Conservation (phyloP, 768 basidiomycete genomes). For the Lactifluus subvellereus region DNA sequence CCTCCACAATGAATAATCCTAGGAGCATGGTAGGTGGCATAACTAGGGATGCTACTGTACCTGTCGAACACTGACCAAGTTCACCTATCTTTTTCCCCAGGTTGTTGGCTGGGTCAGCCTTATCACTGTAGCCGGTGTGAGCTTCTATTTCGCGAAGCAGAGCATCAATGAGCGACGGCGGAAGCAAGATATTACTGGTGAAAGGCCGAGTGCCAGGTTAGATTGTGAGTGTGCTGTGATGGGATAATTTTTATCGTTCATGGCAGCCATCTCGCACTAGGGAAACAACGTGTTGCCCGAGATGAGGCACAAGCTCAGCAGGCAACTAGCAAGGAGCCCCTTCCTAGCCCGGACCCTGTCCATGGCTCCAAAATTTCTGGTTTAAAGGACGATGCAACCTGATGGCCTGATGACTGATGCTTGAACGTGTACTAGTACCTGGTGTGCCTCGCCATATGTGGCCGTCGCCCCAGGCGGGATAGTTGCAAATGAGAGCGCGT, state of each 20-base stretch:
- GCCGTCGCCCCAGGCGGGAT: neutral
- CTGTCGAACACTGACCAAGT: neutral
- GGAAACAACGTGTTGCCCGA: slow-evolving; percentile 12
- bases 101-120: slow-evolving; percentile 33
- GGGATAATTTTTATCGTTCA: neutral
- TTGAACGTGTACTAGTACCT: neutral
- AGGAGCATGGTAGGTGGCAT: slow-evolving; percentile 14
- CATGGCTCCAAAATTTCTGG: neutral
- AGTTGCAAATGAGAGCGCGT: neutral
- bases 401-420: neutral
- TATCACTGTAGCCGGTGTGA: slow-evolving; percentile 34
- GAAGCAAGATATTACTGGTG: slow-evolving; percentile 30
- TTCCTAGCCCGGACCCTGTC: neutral
- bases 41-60: neutral
- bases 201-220: slow-evolving; percentile 32
- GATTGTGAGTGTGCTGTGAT: slow-evolving; percentile 30
- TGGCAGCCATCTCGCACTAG: neutral
- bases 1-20: slow-evolving; percentile 17
- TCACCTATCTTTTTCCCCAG: slow-evolving; percentile 18
- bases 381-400: slow-evolving; percentile 1
- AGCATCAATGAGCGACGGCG: slow-evolving; percentile 34
- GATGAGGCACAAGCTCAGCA: slow-evolving; percentile 6
- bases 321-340: neutral
- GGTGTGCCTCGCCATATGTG: neutral
- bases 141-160: slow-evolving; percentile 36